phyloP scores from a whole-genome alignment of 805 yeast species.

The Ogataea trehalophila region DNA sequence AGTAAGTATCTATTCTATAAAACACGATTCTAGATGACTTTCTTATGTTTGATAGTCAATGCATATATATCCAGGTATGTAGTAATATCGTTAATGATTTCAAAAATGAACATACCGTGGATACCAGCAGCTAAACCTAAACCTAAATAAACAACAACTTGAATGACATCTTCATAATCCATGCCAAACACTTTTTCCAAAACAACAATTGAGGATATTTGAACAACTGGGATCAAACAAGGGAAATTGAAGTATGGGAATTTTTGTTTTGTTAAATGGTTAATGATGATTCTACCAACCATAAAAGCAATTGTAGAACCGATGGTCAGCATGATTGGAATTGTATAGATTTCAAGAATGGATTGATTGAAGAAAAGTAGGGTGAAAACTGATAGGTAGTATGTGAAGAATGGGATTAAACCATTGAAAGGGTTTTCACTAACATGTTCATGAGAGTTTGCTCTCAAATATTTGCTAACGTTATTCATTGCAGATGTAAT shows the following conservation, averaged over 20 bases:
- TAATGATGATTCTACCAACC: constrained; percentile 88
- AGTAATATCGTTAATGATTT: constrained; percentile 76
- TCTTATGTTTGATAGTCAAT: constrained; percentile 75
- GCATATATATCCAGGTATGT: constrained; percentile 80
- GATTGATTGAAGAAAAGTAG: constrained; percentile 49
- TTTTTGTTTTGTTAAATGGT: constrained; percentile 74
- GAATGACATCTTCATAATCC: constrained; percentile 38
- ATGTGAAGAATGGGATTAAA: constrained; percentile 62
- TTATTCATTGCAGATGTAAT: constrained; percentile 62
- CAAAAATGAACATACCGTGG: constrained; percentile 68
- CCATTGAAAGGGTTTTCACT: constrained; percentile 39
- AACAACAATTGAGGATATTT: constrained; percentile 35
- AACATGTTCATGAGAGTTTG: constrained; percentile 26
- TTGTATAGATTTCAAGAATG: constrained; percentile 38
- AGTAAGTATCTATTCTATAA: background rate
- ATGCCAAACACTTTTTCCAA: constrained; percentile 35
- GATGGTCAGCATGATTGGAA: constrained; percentile 62
- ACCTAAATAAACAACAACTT: constrained; percentile 59
- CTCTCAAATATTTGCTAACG: constrained; percentile 39
- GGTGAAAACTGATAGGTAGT: constrained; percentile 43
- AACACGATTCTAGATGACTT: constrained; percentile 28
- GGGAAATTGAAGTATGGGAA: constrained; percentile 76
- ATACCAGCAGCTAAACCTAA: constrained; percentile 62
- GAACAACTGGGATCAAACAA: constrained; percentile 55
- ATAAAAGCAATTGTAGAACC: constrained; percentile 75